Percentiles rank a stretch among this genome's conserved stretches.
These are phyloP conservation scores for Wickerhamomyces pijperi DNA, from an alignment of 805 yeast species.

Conservation along the genomic window DNA sequence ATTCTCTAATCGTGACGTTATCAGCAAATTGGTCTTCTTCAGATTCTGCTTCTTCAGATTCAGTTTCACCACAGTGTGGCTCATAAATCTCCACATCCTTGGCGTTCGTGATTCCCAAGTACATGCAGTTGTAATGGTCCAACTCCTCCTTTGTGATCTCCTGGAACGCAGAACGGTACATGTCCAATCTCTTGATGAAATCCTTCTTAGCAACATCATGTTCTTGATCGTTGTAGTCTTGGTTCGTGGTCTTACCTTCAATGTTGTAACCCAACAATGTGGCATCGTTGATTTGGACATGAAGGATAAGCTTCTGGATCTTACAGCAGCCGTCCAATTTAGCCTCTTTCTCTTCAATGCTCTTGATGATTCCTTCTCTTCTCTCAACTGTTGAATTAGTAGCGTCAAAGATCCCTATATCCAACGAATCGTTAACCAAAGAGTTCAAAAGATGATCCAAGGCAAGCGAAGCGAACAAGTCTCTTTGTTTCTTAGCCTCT, in stretches of 20 bases:
- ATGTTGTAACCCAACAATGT: conserved; percentile 47
- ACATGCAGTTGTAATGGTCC: conserved; percentile 7
- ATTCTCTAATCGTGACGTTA: not conserved
- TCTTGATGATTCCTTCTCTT: conserved; percentile 17
- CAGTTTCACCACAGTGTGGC: conserved; percentile 2
- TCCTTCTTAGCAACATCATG: conserved; percentile 44
- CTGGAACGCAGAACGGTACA: conserved; percentile 34
- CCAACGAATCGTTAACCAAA: conserved; percentile 29
- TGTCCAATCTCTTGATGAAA: conserved; percentile 43
- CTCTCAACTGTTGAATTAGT: conserved; percentile 41
- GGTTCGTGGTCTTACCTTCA: conserved; percentile 50
- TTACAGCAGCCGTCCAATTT: conserved; percentile 16
- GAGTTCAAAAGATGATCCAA: conserved; percentile 33
- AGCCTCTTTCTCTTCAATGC: conserved; percentile 12
- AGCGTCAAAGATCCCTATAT: conserved; percentile 50
- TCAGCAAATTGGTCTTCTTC: not conserved
- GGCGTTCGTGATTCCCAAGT: conserved; percentile 13
- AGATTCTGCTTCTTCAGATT: not conserved
- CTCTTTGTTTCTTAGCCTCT: conserved; percentile 32
- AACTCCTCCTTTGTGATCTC: conserved; percentile 24
- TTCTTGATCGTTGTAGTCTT: conserved; percentile 45
- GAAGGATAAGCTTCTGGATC: conserved; percentile 42
- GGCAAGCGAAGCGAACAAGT: conserved; percentile 41
- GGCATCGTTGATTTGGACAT: conserved; percentile 45
- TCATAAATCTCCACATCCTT: conserved; percentile 10